phyloP scores from a whole-genome alignment of 768 basidiomycete genomes.

The Tephrocybe sp. region DNA sequence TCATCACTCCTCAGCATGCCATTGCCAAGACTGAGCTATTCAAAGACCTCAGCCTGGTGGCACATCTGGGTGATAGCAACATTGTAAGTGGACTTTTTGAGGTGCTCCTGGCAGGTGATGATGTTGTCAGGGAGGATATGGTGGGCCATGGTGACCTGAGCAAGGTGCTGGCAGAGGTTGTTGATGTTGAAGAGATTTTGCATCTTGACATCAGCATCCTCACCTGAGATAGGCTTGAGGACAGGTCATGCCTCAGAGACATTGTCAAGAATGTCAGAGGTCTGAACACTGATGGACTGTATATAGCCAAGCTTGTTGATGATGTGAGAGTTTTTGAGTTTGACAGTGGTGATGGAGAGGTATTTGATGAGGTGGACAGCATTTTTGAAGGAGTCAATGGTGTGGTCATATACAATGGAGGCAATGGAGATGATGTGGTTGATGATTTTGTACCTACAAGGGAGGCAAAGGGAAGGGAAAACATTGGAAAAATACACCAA shows the following conservation, averaged over 20 bases:
- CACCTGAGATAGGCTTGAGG: conserved; percentile 32
- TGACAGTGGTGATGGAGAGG: conserved; percentile 61
- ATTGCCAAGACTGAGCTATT: conserved; percentile 54
- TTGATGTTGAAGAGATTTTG: neutral
- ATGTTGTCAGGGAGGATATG: conserved; percentile 49
- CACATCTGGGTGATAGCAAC: conserved; percentile 72
- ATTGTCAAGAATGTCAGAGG: conserved; percentile 42
- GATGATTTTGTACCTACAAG: too few relatives aligned
- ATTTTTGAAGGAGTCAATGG: conserved; percentile 53
- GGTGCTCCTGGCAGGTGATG: conserved; percentile 72
- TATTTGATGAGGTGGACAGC: conserved; percentile 53
- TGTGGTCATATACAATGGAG: conserved; percentile 56
- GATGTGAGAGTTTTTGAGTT: conserved; percentile 48
- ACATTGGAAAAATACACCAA: too few relatives aligned
- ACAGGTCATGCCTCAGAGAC: conserved; percentile 70
- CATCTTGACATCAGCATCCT: conserved; percentile 20
- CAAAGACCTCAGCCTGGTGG: conserved; percentile 59
- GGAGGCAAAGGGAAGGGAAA: too few relatives aligned
- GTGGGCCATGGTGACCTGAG: too few relatives aligned
- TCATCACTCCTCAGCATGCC: conserved; percentile 44
- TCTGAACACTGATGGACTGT: conserved; percentile 40
- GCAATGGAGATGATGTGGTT: conserved; percentile 50
- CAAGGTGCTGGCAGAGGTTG: too few relatives aligned
- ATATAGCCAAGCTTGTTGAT: conserved; percentile 20
- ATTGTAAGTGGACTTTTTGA: conserved; percentile 86